A percentile compares a stretch with the other conserved stretches of the same genome.
These are phyloP conservation scores for Rachicladosporium sp. DNA, from an alignment of 2,329 filamentous ascomycete genomes.

Conservation along the genomic window DNA sequence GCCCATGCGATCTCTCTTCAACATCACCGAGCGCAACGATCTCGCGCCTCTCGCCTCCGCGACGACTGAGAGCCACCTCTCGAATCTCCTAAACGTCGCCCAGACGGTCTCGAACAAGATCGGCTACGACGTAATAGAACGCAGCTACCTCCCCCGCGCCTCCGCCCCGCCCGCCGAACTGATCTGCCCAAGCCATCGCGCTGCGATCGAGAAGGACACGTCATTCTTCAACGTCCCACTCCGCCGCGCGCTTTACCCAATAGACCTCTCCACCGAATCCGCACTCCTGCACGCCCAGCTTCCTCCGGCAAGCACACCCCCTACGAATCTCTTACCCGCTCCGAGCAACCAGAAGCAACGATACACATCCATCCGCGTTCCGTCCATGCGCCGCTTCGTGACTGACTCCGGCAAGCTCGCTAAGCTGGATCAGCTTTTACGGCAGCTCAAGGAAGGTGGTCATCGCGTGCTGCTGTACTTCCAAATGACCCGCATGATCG, in stretches of 20 bases:
- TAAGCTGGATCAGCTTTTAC: constrained; percentile 74
- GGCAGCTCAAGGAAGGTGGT: constrained; percentile 78
- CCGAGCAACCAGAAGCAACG: constrained; percentile 71
- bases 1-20: constrained; percentile 67
- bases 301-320: constrained; percentile 52
- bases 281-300: constrained; percentile 63
- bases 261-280: constrained; percentile 51
- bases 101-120: constrained; percentile 51
- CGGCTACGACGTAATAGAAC: constrained; percentile 67
- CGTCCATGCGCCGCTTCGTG: constrained; percentile 94
- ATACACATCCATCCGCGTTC: constrained; percentile 83
- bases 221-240: constrained; percentile 67
- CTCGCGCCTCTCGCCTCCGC: constrained; percentile 56
- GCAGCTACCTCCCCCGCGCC: constrained; percentile 64
- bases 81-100: constrained; percentile 68
- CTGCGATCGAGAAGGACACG: constrained; percentile 53
- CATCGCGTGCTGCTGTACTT: constrained; percentile 96
- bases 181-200: constrained; percentile 55
- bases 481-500: constrained; percentile 99
- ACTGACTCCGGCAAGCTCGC: constrained; percentile 95
- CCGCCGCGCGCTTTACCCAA: constrained; percentile 63
- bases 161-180: constrained; percentile 79
- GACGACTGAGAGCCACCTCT: constrained; percentile 59
- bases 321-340: constrained; percentile 55
- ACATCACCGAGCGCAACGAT: constrained; percentile 60